phyloP scores from a whole-genome alignment of 192 early-diverging fungal genomes.

The Coemansia sp. region DNA sequence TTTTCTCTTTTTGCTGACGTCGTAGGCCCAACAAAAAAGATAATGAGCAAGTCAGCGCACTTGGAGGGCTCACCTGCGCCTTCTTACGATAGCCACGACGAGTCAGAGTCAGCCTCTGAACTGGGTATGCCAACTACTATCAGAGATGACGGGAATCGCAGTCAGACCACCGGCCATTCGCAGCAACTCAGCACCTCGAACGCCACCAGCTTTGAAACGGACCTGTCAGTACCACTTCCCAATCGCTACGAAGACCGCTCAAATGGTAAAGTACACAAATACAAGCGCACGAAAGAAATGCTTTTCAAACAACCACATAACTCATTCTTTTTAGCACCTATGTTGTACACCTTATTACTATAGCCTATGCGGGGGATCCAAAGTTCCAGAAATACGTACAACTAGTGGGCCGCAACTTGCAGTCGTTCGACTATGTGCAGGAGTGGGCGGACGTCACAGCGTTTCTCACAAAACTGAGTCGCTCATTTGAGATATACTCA shows the following conservation, averaged over 20 bases:
- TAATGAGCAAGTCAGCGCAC: slow-evolving; percentile 1
- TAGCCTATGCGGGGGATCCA: slow-evolving; percentile 64
- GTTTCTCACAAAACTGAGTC: slow-evolving; percentile 82
- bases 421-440: slow-evolving; percentile 90
- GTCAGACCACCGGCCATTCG: neutral
- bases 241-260: slow-evolving; percentile 28
- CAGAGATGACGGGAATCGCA: slow-evolving; percentile 5
- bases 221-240: slow-evolving; percentile 41
- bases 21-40: too few species aligned
- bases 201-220: slow-evolving; percentile 44
- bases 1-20: too few species aligned
- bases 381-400: slow-evolving; percentile 84
- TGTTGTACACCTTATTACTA: neutral
- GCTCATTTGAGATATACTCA: slow-evolving; percentile 80
- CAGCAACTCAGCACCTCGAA: slow-evolving; percentile 1
- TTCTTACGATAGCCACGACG: slow-evolving; percentile 20
- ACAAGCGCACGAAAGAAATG: too few species aligned
- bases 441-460: slow-evolving; percentile 97
- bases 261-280: slow-evolving; percentile 10
- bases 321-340: neutral
- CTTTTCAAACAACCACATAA: neutral
- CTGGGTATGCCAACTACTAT: too few species aligned
- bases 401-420: slow-evolving; percentile 81
- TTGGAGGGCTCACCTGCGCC: slow-evolving; percentile 4
- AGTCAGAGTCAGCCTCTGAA: slow-evolving; percentile 8